phyloP scores from a whole-genome alignment of 2,329 filamentous ascomycete species.

The Fusarium sp. region DNA sequence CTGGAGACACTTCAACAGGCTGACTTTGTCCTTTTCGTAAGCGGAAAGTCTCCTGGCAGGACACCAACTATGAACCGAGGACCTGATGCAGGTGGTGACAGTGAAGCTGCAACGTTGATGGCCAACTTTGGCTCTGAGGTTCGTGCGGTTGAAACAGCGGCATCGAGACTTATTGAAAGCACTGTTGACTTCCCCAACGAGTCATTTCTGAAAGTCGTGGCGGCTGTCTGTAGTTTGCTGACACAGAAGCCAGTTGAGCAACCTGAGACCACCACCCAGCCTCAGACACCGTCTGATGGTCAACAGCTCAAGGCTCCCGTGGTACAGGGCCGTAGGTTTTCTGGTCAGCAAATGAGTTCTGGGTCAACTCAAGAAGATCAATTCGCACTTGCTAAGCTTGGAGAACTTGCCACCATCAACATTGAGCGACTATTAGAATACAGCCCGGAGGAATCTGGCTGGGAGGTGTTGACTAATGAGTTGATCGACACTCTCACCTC shows the following conservation, averaged over 20 bases:
- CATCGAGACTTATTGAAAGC: conserved; percentile 87
- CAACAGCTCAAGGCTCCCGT: conserved; percentile 52
- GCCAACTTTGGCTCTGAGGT: conserved; percentile 83
- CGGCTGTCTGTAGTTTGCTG: conserved; percentile 79
- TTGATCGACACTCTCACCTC: conserved; percentile 65
- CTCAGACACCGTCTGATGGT: conserved; percentile 37
- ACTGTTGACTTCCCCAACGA: conserved; percentile 90
- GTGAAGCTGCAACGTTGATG: conserved; percentile 63
- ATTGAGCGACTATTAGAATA: conserved; percentile 78
- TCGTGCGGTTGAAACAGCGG: conserved; percentile 88
- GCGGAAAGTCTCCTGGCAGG: conserved; percentile 65
- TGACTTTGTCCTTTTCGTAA: conserved; percentile 83
- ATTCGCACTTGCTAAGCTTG: conserved; percentile 78
- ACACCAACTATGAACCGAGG: conserved; percentile 61
- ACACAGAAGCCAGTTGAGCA: conserved; percentile 52
- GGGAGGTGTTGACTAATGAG: conserved; percentile 73
- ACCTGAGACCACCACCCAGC: conserved; percentile 25
- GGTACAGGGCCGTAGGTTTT: conserved; percentile 59
- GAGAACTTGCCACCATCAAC: conserved; percentile 79
- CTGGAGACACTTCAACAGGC: conserved; percentile 93
- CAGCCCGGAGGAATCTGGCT: conserved; percentile 77
- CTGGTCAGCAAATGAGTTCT: conserved; percentile 54
- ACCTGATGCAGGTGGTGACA: conserved; percentile 62
- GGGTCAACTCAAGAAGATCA: conserved; percentile 71
- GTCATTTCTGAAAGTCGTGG: conserved; percentile 81